A percentile compares a stretch with the other conserved stretches of the same genome.
Conservation (phyloP, 768 basidiomycete genomes). For the Mycena alexandri region DNA sequence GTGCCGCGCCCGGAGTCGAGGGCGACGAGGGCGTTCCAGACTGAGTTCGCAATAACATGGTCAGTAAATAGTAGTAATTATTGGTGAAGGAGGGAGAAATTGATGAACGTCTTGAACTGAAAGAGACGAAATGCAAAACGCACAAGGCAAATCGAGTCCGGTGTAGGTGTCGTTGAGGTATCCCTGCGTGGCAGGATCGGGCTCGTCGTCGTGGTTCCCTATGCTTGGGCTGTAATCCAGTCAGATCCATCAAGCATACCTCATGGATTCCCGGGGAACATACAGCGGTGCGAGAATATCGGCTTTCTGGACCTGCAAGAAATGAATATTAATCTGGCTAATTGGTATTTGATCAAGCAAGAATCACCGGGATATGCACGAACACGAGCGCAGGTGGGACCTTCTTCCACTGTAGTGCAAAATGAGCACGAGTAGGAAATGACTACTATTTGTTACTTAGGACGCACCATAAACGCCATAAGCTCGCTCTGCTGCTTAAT, state of each 20-base stretch:
- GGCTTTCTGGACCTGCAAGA: slow-evolving; percentile 35
- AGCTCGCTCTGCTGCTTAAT: slow-evolving; percentile 33
- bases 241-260: not conserved
- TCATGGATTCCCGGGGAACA: not conserved
- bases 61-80: no score
- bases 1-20: slow-evolving; percentile 29
- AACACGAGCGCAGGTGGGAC: slow-evolving; percentile 37
- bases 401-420: slow-evolving; percentile 27
- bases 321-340: not conserved
- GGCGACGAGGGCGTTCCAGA: slow-evolving; percentile 35
- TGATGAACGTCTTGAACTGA: no score
- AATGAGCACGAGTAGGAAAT: no score
- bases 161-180: slow-evolving; percentile 39
- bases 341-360: no score
- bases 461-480: slow-evolving; percentile 28
- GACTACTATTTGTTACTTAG: no score
- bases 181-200: slow-evolving; percentile 37
- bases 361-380: slow-evolving; percentile 36
- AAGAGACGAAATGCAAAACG: not conserved
- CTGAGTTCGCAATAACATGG: not conserved
- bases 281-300: slow-evolving; percentile 34
- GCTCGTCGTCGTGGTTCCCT: slow-evolving; percentile 39
- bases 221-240: slow-evolving; percentile 21
- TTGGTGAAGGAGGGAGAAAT: no score
- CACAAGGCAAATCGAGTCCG: slow-evolving; percentile 36